Evolutionary conservation across 139 green algal species (phyloP).

Genomic region (Volvox africanus): DNA sequence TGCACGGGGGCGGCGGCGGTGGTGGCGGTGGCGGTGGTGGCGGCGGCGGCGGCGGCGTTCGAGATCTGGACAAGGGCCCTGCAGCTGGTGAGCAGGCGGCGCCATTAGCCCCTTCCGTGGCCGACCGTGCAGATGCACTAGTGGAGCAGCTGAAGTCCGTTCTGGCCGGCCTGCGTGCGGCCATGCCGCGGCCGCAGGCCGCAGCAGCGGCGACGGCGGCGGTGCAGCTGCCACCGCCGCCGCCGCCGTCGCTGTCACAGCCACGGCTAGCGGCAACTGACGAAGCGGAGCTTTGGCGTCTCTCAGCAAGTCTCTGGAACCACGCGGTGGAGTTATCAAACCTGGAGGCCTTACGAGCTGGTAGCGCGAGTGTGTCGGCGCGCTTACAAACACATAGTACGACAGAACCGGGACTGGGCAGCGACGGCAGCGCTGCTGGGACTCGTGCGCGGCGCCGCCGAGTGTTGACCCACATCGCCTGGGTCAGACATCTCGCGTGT

Average conservation of each 20-base stretch:
- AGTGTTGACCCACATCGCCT: conserved; percentile 35
- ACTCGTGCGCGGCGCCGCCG: neutral
- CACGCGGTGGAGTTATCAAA: conserved; percentile 11
- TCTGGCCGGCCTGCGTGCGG: conserved; percentile 2
- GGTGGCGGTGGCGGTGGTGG: neutral
- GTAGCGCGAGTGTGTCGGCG: neutral
- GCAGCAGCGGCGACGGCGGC: neutral
- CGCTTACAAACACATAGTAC: neutral
- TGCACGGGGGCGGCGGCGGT: neutral
- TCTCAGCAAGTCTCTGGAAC: conserved; percentile 14
- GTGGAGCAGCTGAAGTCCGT: neutral
- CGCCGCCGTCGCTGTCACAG: neutral
- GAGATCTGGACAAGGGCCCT: too few relatives aligned
- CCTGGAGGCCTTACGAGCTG: conserved; percentile 13
- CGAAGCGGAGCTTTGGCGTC: neutral
- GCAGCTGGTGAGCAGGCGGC: neutral
- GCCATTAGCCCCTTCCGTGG: neutral
- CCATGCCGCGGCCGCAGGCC: neutral
- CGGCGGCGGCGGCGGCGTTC: too few relatives aligned
- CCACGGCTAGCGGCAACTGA: neutral
- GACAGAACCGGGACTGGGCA: neutral
- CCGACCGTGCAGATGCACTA: neutral
- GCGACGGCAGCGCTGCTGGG: neutral
- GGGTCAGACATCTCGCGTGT: neutral
- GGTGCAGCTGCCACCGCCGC: neutral